A percentile compares a stretch with the other conserved stretches of the same genome.
phyloP scores from a whole-genome alignment of 257 asterid species.

The Avicennia marina region DNA sequence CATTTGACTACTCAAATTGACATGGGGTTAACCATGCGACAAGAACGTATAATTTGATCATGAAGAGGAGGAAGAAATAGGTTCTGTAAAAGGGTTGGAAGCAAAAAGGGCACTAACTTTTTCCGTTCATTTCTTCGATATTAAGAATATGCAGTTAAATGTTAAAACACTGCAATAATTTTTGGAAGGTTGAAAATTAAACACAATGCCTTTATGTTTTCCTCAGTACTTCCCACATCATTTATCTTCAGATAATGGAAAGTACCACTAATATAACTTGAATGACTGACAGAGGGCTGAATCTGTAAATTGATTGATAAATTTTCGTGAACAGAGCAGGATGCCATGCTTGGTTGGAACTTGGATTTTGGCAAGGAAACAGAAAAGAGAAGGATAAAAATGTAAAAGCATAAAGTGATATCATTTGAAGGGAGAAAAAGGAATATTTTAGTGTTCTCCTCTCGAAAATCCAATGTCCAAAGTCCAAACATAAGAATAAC shows the following conservation, averaged over 20 bases:
- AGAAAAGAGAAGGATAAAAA: no score
- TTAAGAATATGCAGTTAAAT: not conserved
- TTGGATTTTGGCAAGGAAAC: no score
- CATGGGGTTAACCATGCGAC: constrained; percentile 9
- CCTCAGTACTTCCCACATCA: not conserved
- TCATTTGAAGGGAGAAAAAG: no score
- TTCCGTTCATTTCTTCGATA: not conserved
- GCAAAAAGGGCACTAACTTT: constrained; percentile 2
- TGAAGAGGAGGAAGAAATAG: not conserved
- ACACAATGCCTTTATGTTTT: constrained; percentile 1
- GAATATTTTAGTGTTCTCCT: no score
- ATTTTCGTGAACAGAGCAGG: no score
- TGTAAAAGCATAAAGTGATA: no score
- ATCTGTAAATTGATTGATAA: no score
- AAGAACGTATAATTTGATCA: not conserved
- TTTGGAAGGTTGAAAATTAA: not conserved
- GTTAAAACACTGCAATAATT: not conserved
- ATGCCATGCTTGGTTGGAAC: not conserved
- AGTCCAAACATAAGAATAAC: not conserved
- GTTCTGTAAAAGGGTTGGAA: not conserved
- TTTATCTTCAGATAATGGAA: not conserved
- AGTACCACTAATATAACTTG: not conserved
- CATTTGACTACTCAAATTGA: not conserved
- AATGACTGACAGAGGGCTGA: no score
- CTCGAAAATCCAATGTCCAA: no score